These are phyloP conservation scores for Dichotomocladium elegans DNA, from an alignment of 371 early-diverging fungal genomes.

Conservation along the genomic window DNA sequence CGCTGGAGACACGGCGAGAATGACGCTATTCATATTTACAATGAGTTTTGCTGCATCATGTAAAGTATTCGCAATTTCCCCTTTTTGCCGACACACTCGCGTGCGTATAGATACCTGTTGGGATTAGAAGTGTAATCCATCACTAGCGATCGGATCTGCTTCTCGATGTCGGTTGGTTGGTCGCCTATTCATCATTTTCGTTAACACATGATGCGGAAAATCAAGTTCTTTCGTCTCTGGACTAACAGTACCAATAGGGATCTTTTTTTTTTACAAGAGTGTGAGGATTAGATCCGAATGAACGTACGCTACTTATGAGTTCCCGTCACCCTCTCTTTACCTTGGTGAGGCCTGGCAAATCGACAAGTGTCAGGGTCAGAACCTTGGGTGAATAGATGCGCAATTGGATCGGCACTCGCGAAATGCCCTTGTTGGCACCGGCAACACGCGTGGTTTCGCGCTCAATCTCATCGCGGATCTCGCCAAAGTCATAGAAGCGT, in stretches of 20 bases:
- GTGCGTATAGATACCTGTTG: conserved; percentile 59
- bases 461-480: conserved; percentile 87
- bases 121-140: conserved; percentile 83
- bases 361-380: conserved; percentile 88
- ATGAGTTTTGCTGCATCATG: conserved; percentile 13
- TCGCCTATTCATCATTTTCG: too few relatives aligned
- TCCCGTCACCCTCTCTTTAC: too few relatives aligned
- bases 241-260: conserved; percentile 22
- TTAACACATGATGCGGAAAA: too few relatives aligned
- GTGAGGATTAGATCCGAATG: conserved; percentile 21
- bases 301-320: too few relatives aligned
- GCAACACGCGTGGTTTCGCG: conserved; percentile 85
- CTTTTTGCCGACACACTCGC: too few relatives aligned
- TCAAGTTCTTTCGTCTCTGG: too few relatives aligned
- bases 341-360: conserved; percentile 93
- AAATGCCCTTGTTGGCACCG: conserved; percentile 85
- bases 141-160: conserved; percentile 79
- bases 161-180: conserved; percentile 87
- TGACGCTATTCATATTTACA: conserved; percentile 58
- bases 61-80: neutral
- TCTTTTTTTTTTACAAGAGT: conserved; percentile 11
- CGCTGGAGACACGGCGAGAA: conserved; percentile 91
- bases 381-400: conserved; percentile 84
- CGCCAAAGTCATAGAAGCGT: conserved; percentile 77
- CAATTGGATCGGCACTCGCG: conserved; percentile 84